Conservation (phyloP, 1,139 yeast species). For the Nematodospora anomalae region DNA sequence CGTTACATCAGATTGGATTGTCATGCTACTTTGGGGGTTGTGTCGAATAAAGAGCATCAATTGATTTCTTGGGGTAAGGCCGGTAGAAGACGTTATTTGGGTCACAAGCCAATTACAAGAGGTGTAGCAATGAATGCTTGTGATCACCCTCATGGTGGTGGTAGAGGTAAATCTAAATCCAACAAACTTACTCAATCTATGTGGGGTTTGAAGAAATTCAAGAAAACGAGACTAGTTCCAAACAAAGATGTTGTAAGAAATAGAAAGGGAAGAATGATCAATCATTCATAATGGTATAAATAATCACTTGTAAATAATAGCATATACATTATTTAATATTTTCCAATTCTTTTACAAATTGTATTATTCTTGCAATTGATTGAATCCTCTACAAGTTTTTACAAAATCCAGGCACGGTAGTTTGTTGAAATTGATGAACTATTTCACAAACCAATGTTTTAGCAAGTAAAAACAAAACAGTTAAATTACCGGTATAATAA, state of each 20-base stretch:
- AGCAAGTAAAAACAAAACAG: constrained; percentile 9
- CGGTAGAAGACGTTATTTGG: constrained; percentile 90
- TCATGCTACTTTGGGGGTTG: constrained; percentile 92
- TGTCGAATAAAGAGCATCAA: constrained; percentile 93
- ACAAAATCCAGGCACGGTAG: constrained; percentile 15
- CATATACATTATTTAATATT: not conserved
- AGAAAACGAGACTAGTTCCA: constrained; percentile 67
- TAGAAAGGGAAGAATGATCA: constrained; percentile 14
- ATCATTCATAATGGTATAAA: constrained; percentile 10
- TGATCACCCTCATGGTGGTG: constrained; percentile 99
- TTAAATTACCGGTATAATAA: constrained; percentile 21
- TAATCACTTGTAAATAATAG: constrained; percentile 5
- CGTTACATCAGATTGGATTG: constrained; percentile 84
- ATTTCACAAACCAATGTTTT: constrained; percentile 20
- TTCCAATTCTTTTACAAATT: not conserved
- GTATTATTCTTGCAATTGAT: constrained; percentile 3
- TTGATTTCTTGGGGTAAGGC: constrained; percentile 93
- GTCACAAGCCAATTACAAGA: constrained; percentile 92
- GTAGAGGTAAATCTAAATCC: constrained; percentile 98
- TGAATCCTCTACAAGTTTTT: constrained; percentile 11
- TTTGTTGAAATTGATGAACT: constrained; percentile 10
- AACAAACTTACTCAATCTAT: constrained; percentile 92
- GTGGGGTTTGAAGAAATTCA: constrained; percentile 96
- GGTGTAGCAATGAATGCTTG: constrained; percentile 98
- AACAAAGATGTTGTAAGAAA: constrained; percentile 11